Base-by-base conservation (phyloP, 768 basidiomycete species). In the Thelephora ganbajun region DNA sequence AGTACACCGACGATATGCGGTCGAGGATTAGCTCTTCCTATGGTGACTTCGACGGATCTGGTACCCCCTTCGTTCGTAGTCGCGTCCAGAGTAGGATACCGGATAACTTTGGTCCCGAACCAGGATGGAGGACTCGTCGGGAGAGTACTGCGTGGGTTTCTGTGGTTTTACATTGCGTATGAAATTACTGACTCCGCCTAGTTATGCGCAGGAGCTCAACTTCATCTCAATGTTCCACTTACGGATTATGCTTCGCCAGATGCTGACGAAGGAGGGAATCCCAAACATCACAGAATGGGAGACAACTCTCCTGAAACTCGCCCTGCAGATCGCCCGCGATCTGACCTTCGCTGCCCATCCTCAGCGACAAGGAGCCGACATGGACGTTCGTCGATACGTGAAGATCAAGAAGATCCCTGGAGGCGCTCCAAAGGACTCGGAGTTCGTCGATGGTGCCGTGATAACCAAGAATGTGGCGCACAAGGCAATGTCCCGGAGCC, bases 381-480 rank as follows among this genome's bases (percentile, higher is more conserved):
- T 97, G 80, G 96, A 98, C 61, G 83, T 96, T 19, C 73, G 94
- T 30, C 77, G 83, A 35, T 96, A 94, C 56, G 91, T 98, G 43
- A 97, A 97, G 67, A 93, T 98, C 64, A 98, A 99, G 70, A 94
- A 94, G 65, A 84, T 98, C 13, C 94, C 96, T 0, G 96, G 96
- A 19, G 96, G 96, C 3, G 69, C 76, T 34, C 92, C 94, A 16
- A 75, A 70, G 22, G 90, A 99, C 61, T 96, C 91, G 4, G 96
- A 99, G 67, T 98, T 92, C 60, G 89, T 99, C 41, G 86, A 91
- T 47, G 96, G 96, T 11, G 88, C 85, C 4, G 91, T 98, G 48
- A 96, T 97, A 57, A 93, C 94, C 14, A 98, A 99, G 72, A 97
- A 97, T 56, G 83, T 98, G 7, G 88, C 92, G 1, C 93, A 98